Conservation (phyloP, 2,329 filamentous ascomycete species). For the Bipolaris oryzae region DNA sequence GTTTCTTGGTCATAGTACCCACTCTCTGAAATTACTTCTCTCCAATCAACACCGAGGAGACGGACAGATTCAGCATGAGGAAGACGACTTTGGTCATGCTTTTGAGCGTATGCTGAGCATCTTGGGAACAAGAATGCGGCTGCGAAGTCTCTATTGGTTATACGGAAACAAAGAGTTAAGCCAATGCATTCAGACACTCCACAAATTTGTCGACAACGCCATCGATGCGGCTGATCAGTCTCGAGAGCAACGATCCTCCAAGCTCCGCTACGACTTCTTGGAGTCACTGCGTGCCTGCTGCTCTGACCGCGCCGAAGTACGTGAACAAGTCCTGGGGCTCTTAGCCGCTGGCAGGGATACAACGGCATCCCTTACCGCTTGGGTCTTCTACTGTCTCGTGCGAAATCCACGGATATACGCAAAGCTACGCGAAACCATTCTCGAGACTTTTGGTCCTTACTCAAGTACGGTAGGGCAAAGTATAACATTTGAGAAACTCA, state of each 20-base stretch:
- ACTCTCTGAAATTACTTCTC: not conserved
- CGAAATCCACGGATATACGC: conserved; percentile 43
- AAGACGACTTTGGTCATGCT: conserved; percentile 4
- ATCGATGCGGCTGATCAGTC: conserved; percentile 10
- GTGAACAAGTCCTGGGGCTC: conserved; percentile 56
- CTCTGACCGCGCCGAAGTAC: conserved; percentile 7
- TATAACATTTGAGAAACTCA: conserved; percentile 15
- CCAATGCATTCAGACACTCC: conserved; percentile 5
- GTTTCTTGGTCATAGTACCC: conserved; percentile 5
- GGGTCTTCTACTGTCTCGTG: conserved; percentile 45
- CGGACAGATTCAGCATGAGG: not conserved
- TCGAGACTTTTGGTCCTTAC: conserved; percentile 44
- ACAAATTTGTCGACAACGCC: conserved; percentile 6
- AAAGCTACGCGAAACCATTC: conserved; percentile 44
- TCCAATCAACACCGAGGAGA: not conserved
- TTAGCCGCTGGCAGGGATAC: conserved; percentile 62
- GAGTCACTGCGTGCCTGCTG: conserved; percentile 7
- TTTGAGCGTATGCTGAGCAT: conserved; percentile 11
- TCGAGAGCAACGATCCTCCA: not conserved
- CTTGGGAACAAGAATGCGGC: conserved; percentile 8
- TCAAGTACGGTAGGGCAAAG: conserved; percentile 17
- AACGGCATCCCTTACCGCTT: conserved; percentile 50
- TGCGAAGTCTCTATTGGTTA: conserved; percentile 10
- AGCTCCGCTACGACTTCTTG: conserved; percentile 10
- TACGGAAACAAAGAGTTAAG: conserved; percentile 7